Percentiles rank a stretch among this genome's conserved stretches.
phyloP scores from a whole-genome alignment of 495 filamentous ascomycete genomes.

The Melanomma pulvis-pyrius region DNA sequence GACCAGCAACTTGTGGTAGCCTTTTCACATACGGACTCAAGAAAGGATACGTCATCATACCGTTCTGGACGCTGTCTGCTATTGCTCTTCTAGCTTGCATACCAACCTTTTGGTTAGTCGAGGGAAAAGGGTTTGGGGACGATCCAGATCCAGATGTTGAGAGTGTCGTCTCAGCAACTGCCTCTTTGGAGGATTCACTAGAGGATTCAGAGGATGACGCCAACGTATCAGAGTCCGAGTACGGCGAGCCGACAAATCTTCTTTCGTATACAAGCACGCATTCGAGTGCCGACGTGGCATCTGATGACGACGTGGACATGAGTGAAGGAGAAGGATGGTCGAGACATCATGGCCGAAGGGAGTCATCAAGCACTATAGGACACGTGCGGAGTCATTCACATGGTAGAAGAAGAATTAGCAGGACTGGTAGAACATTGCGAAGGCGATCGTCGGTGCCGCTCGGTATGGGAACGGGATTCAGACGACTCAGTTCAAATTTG shows the following conservation, averaged over 20 bases:
- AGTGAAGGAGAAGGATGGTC: constrained; percentile 54
- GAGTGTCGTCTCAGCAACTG: constrained; percentile 8
- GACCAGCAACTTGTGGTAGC: constrained; percentile 60
- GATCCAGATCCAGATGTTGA: constrained; percentile 50
- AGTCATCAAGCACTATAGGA: constrained; percentile 1
- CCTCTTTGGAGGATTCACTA: not conserved
- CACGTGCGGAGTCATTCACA: constrained; percentile 12
- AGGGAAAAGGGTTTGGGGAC: constrained; percentile 71
- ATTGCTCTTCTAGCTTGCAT: constrained; percentile 65
- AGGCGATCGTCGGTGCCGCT: constrained; percentile 34
- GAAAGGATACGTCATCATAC: constrained; percentile 69
- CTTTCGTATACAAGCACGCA: constrained; percentile 29
- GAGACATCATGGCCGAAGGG: not conserved
- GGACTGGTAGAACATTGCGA: constrained; percentile 10
- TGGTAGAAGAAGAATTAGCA: constrained; percentile 4
- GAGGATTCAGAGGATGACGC: constrained; percentile 29
- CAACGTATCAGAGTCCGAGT: constrained; percentile 28
- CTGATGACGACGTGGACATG: constrained; percentile 65
- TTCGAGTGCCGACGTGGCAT: constrained; percentile 15
- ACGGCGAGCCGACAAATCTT: constrained; percentile 34
- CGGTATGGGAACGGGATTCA: constrained; percentile 38
- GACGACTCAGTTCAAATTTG: constrained; percentile 38
- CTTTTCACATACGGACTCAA: constrained; percentile 65
- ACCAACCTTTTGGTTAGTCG: constrained; percentile 70
- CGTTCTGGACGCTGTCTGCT: constrained; percentile 73